Evolutionary conservation across 2,329 filamentous ascomycete genomes (phyloP).

Genomic region (Hysterium pulicare): DNA sequence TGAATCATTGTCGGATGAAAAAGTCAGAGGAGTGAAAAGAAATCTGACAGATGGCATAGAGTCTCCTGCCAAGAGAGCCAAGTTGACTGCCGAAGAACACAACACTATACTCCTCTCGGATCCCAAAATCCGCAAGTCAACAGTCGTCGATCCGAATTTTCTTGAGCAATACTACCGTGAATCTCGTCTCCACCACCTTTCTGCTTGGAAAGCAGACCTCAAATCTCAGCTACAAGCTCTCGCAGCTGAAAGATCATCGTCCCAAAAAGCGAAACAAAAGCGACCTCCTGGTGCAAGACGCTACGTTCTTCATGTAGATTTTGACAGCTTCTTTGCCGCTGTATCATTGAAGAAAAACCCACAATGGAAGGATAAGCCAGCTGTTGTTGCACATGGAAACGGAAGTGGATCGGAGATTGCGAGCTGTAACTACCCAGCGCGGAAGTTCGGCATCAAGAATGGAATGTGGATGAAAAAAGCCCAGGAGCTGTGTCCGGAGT

Average conservation of each 20-base stretch:
- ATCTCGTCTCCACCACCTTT: slow-evolving; percentile 90
- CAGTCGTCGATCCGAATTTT: slow-evolving; percentile 89
- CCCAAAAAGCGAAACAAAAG: slow-evolving; percentile 51
- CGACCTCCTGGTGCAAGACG: slow-evolving; percentile 62
- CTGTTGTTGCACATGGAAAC: slow-evolving; percentile 82
- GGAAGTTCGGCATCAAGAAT: slow-evolving; percentile 84
- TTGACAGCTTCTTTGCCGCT: slow-evolving; percentile 97
- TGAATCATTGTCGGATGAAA: not conserved
- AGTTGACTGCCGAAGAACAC: slow-evolving; percentile 84
- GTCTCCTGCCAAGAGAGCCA: slow-evolving; percentile 31
- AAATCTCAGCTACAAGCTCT: slow-evolving; percentile 84
- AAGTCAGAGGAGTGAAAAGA: slow-evolving; percentile 8
- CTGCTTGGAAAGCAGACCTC: slow-evolving; percentile 92
- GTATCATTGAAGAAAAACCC: slow-evolving; percentile 80
- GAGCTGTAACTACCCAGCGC: slow-evolving; percentile 92
- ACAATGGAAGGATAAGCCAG: slow-evolving; percentile 72
- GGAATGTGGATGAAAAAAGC: slow-evolving; percentile 99
- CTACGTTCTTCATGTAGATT: slow-evolving; percentile 94
- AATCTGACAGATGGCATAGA: slow-evolving; percentile 2
- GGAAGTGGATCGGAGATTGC: slow-evolving; percentile 91
- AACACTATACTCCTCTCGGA: slow-evolving; percentile 82
- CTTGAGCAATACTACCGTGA: slow-evolving; percentile 93
- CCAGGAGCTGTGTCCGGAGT: slow-evolving; percentile 73
- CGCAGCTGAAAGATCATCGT: slow-evolving; percentile 63
- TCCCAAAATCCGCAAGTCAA: slow-evolving; percentile 81